Conservation (phyloP, 371 early-diverging fungal species). For the Nematocida ironsii region DNA sequence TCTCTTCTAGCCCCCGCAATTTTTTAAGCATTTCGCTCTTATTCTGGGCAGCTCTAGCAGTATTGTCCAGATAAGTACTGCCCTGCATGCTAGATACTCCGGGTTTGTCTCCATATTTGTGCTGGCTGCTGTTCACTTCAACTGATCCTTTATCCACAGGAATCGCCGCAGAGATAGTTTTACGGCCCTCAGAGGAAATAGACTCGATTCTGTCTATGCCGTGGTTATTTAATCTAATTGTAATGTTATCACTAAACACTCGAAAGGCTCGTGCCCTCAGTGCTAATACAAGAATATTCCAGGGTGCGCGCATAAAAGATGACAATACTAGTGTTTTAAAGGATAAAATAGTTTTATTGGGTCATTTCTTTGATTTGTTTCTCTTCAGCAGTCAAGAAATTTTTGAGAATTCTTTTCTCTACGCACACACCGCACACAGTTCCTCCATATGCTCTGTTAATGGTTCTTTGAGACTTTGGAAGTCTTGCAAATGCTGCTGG, state of each 20-base stretch:
- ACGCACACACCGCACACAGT: constrained; percentile 67
- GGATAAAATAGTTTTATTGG: constrained; percentile 53
- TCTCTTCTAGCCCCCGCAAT: background rate
- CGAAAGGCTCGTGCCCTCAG: background rate
- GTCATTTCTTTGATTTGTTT: constrained; percentile 60
- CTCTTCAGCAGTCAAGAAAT: constrained; percentile 68
- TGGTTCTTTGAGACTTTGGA: constrained; percentile 65
- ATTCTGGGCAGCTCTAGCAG: background rate
- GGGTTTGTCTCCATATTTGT: background rate
- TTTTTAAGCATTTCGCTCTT: background rate
- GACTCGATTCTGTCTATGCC: background rate
- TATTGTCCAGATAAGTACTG: background rate
- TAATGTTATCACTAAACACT: constrained; percentile 24
- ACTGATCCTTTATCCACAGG: background rate
- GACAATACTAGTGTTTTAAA: constrained; percentile 18
- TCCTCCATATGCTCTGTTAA: constrained; percentile 66
- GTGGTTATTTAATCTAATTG: background rate
- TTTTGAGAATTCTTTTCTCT: constrained; percentile 61
- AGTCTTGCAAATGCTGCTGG: constrained; percentile 68
- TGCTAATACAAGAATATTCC: background rate
- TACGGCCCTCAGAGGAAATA: background rate
- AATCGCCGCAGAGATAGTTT: background rate
- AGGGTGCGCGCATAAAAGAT: constrained; percentile 4
- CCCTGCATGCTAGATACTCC: background rate
- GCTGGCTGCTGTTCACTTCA: background rate